Evolutionary conservation across 2,329 filamentous ascomycete species (phyloP).

Genomic region (Phyllosticta citrichinensis): DNA sequence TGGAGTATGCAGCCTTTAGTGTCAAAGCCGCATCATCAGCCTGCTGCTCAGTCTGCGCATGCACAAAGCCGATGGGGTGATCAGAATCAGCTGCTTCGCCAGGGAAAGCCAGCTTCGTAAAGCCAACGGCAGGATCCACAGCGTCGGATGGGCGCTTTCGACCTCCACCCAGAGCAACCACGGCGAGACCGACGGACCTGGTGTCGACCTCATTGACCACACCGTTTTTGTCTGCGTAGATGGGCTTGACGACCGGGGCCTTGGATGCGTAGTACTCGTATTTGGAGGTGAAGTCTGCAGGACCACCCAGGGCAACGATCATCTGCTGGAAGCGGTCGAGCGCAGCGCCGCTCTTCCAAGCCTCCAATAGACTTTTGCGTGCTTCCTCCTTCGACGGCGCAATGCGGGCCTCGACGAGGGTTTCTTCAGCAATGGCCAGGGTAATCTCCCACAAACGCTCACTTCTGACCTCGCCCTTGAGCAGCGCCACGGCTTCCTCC

Average conservation of each 20-base stretch:
- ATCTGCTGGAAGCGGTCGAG: background rate
- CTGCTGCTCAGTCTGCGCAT: slow-evolving; percentile 4
- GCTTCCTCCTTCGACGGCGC: background rate
- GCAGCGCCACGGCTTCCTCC: slow-evolving; percentile 7
- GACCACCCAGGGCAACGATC: slow-evolving; percentile 3
- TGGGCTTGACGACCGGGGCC: background rate
- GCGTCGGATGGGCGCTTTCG: background rate
- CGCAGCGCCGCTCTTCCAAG: slow-evolving; percentile 9
- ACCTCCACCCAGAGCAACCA: slow-evolving; percentile 10
- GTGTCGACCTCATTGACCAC: slow-evolving; percentile 6
- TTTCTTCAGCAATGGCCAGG: slow-evolving; percentile 6
- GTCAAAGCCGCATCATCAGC: slow-evolving; percentile 1
- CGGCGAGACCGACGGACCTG: slow-evolving; percentile 5
- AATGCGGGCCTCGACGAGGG: slow-evolving; percentile 5
- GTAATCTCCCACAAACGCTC: slow-evolving; percentile 6
- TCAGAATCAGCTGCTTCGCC: background rate
- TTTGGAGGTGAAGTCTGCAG: slow-evolving; percentile 2
- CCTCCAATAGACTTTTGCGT: background rate
- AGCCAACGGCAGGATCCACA: slow-evolving; percentile 6
- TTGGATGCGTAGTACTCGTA: background rate
- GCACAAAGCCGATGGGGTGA: slow-evolving; percentile 2
- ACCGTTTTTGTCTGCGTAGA: slow-evolving; percentile 3
- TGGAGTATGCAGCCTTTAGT: slow-evolving; percentile 4
- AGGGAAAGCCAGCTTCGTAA: slow-evolving; percentile 4
- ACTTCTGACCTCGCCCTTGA: slow-evolving; percentile 9